phyloP scores from a whole-genome alignment of 2,329 filamentous ascomycete species.

The Corinectria fuckeliana region DNA sequence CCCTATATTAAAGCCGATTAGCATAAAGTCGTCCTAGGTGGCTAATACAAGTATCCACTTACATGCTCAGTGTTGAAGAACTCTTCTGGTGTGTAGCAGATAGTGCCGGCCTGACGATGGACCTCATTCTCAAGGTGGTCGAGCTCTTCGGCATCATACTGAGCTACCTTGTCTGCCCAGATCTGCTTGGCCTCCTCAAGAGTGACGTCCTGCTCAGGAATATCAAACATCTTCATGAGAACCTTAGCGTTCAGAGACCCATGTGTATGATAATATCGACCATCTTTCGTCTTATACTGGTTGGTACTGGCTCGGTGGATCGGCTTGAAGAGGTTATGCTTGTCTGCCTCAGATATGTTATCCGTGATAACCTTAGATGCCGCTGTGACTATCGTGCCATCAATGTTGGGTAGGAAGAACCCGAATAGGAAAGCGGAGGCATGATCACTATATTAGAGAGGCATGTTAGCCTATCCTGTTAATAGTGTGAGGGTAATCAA shows the following conservation, averaged over 20 bases:
- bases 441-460: not conserved
- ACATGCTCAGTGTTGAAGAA: constrained; percentile 39
- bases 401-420: constrained; percentile 11
- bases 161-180: constrained; percentile 27
- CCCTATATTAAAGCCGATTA: too few relatives aligned
- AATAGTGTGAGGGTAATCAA: not conserved
- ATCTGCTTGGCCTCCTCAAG: constrained; percentile 37
- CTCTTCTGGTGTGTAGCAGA: constrained; percentile 41
- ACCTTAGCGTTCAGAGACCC: constrained; percentile 40
- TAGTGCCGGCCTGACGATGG: constrained; percentile 40
- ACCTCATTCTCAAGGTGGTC: constrained; percentile 42
- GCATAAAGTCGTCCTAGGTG: too few relatives aligned
- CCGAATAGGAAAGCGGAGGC: constrained; percentile 16
- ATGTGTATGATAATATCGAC: constrained; percentile 43
- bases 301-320: constrained; percentile 42
- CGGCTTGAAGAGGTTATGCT: constrained; percentile 14
- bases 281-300: constrained; percentile 42
- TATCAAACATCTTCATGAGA: constrained; percentile 40
- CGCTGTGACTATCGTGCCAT: constrained; percentile 17
- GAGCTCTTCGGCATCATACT: constrained; percentile 37
- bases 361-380: constrained; percentile 18
- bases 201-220: constrained; percentile 27
- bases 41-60: not conserved
- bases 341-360: not conserved
- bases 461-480: not conserved